Percentiles rank a stretch among this genome's conserved stretches.
Evolutionary conservation across 257 asterid genomes (phyloP).

Genomic region (Plantago ovata): DNA sequence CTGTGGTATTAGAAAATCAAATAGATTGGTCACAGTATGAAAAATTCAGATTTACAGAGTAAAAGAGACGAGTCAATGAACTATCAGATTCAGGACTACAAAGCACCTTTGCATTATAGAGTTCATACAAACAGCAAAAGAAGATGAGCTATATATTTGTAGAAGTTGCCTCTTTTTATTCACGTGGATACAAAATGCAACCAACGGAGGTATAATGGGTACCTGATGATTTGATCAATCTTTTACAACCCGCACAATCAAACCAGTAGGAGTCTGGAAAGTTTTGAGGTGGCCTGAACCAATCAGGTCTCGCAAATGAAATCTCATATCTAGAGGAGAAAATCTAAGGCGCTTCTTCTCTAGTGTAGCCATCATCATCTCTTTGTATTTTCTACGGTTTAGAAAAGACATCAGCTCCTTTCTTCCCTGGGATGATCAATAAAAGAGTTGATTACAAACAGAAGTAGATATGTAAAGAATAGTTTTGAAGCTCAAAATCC

Average conservation of each 20-base stretch:
- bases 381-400: constrained; percentile 71
- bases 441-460: constrained; percentile 1
- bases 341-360: constrained; percentile 71
- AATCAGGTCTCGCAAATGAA: constrained; percentile 83
- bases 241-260: constrained; percentile 62
- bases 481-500: neutral
- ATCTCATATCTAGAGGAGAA: constrained; percentile 90
- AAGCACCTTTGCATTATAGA: too few relatives aligned
- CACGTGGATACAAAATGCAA: neutral
- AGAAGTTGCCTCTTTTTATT: neutral
- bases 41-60: too few relatives aligned
- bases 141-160: neutral
- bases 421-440: constrained; percentile 58
- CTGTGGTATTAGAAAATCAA: too few relatives aligned
- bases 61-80: too few relatives aligned
- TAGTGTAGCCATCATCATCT: constrained; percentile 73
- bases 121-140: too few relatives aligned
- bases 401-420: constrained; percentile 86
- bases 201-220: neutral
- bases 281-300: constrained; percentile 92
- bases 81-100: too few relatives aligned
- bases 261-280: constrained; percentile 64
- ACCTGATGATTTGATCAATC: constrained; percentile 38
- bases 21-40: too few relatives aligned
- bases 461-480: neutral